Percentiles rank a stretch among this genome's conserved stretches.
phyloP scores from a whole-genome alignment of 768 basidiomycete genomes.

The Tylopilus intermedius region DNA sequence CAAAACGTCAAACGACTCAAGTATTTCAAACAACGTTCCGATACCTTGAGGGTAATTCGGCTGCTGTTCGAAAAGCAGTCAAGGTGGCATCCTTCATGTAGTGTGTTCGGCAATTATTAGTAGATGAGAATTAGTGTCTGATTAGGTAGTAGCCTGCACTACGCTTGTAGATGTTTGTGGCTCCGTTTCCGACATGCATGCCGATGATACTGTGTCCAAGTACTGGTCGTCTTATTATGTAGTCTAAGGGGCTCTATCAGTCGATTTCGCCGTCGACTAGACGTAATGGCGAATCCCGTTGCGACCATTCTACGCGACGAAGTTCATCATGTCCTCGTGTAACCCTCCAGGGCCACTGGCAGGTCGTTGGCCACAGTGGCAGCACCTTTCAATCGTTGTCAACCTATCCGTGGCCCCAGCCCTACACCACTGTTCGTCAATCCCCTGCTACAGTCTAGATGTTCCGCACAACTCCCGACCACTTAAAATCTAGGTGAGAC shows the following conservation, averaged over 20 bases:
- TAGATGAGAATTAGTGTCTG: too few relatives aligned
- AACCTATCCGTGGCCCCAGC: neutral
- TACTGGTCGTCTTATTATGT: constrained; percentile 6
- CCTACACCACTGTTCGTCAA: neutral
- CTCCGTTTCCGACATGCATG: neutral
- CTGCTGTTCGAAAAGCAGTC: constrained; percentile 84
- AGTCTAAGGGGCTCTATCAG: neutral
- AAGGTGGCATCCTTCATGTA: constrained; percentile 75
- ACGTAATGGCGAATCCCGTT: constrained; percentile 12
- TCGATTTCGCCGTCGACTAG: neutral
- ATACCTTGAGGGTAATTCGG: constrained; percentile 86
- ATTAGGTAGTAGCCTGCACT: too few relatives aligned
- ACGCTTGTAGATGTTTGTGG: too few relatives aligned
- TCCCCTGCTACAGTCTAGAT: constrained; percentile 5
- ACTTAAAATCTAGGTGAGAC: constrained; percentile 4
- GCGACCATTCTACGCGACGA: neutral
- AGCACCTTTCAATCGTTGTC: neutral
- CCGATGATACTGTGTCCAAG: too few relatives aligned
- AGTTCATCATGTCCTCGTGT: neutral
- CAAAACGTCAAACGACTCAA: constrained; percentile 34
- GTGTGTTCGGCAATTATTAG: constrained; percentile 9
- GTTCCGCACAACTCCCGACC: neutral
- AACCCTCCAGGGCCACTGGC: neutral
- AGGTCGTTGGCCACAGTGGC: neutral
- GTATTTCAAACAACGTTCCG: constrained; percentile 70